phyloP scores from a whole-genome alignment of 352 stramenopile genomes.

The Globisporangium parvum region DNA sequence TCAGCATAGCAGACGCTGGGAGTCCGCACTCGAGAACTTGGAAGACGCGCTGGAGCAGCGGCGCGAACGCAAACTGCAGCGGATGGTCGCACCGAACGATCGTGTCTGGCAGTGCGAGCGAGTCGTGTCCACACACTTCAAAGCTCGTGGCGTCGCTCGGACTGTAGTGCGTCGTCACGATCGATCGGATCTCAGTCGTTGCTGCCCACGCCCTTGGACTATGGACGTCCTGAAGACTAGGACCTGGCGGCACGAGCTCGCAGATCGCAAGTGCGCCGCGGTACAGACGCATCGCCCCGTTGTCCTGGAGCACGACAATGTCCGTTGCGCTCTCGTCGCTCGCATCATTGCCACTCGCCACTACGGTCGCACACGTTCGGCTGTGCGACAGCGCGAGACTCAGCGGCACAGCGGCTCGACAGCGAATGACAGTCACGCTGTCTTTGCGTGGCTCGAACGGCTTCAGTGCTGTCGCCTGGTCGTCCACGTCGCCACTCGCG shows the following conservation, averaged over 20 bases:
- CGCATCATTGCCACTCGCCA: not conserved
- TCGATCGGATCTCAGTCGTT: conserved; percentile 22
- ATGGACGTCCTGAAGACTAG: conserved; percentile 2
- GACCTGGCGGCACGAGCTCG: conserved; percentile 14
- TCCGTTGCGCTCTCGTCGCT: conserved; percentile 11
- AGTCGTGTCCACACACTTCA: conserved; percentile 22
- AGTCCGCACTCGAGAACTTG: conserved; percentile 23
- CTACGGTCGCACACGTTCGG: no score
- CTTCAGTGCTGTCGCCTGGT: not conserved
- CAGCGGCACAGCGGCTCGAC: conserved; percentile 38
- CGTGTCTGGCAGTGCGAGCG: conserved; percentile 11
- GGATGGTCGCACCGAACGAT: conserved; percentile 39
- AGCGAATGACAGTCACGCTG: conserved; percentile 19
- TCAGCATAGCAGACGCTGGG: conserved; percentile 11
- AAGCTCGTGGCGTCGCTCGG: conserved; percentile 12
- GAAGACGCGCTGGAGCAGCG: conserved; percentile 31
- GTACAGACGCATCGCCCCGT: conserved; percentile 27
- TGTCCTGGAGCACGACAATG: conserved; percentile 34
- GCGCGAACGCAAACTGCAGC: conserved; percentile 17
- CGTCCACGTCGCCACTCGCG: not conserved
- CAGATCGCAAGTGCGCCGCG: conserved; percentile 28
- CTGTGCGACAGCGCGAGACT: not conserved
- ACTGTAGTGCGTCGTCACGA: conserved; percentile 7
- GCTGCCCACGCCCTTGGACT: conserved; percentile 7
- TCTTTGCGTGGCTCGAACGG: not conserved